Evolutionary conservation across 441 rosid species (phyloP).

Genomic region (Mallotus repandus): DNA sequence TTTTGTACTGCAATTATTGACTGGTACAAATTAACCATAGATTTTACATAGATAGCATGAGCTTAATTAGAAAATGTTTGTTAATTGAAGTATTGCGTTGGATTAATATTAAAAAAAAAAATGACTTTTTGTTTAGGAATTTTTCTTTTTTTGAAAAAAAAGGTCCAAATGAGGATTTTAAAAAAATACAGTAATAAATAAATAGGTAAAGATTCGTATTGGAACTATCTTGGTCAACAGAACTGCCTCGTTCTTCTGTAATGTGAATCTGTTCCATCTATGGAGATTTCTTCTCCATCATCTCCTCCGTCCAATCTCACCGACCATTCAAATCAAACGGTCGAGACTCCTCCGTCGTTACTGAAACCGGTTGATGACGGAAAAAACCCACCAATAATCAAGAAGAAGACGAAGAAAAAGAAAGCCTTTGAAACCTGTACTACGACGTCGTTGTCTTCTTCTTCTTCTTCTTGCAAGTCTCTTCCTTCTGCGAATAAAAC

Average conservation of each 20-base stretch:
- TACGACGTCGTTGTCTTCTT: conserved; percentile 32
- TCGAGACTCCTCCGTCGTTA: conserved; percentile 2
- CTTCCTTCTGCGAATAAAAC: not conserved
- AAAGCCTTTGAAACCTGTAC: conserved; percentile 19
- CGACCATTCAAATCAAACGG: conserved; percentile 16
- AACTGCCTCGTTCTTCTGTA: not conserved
- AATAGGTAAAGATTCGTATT: no score
- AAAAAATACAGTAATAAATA: no score
- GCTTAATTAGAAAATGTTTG: no score
- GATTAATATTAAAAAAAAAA: no score
- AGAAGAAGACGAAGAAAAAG: conserved; percentile 36
- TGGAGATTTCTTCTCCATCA: not conserved
- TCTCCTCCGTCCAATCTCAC: not conserved
- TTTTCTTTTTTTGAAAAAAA: no score
- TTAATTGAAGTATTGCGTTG: no score
- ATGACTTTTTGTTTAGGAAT: no score
- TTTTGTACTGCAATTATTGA: no score
- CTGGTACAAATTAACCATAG: no score
- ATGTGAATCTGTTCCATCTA: not conserved
- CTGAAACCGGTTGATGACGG: not conserved
- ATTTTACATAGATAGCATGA: no score
- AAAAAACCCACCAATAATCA: not conserved
- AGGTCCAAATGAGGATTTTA: no score
- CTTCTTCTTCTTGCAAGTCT: conserved; percentile 30
- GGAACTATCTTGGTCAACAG: no score